Base-by-base conservation (phyloP, 148 eudicot species). In the Arbutus unedo region DNA sequence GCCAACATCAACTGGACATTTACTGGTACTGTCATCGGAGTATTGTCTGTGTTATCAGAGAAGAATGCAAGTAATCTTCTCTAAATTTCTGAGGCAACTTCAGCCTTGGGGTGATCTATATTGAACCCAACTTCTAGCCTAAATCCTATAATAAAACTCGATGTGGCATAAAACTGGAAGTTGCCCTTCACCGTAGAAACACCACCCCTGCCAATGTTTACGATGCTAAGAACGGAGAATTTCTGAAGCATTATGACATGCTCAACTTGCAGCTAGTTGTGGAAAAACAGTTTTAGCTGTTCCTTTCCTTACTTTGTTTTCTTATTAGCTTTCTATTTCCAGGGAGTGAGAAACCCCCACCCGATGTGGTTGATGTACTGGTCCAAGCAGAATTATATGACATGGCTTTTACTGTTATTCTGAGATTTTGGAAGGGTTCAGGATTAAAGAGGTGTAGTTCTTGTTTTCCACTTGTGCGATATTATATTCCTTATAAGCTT, bases 361-460 rank as follows among this genome's bases (percentile, higher is more conserved):
- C 93, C 55, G 94, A 89, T 56, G 79, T 97, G 68, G 92, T 94
- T 84, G 91, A 93, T 84, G 88, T 91, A 73, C 85, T 97, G 90
- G 90, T 97, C 74, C 93, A 97, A 83, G 86, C 92, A 68, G 91
- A 86, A 78, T 84, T 89, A 73, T 94, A 94, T 87, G 99, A 97
- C 79, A 90, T 90, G 96, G 99, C 96, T 47, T 93, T 97, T 85
- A 90, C 95, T 73, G 93, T 94, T 64, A 86, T 94, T 83, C 83
- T 94, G 74, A 93, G 90, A 85, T 97, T 97, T 84, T 94, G 93
- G 93, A 93, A 92, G 86, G 95, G 91, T 76, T 93, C 99, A 79
- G 93, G 83, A 78, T 89, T 94, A 81, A 89, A 92, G 83, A 97
- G 95, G 99, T 94, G 75, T 51, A 31, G 16, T 60, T 60, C 68